A percentile compares a stretch with the other conserved stretches of the same genome.
Conservation (phyloP, 2,329 filamentous ascomycete genomes). For the Trichothecium roseum region DNA sequence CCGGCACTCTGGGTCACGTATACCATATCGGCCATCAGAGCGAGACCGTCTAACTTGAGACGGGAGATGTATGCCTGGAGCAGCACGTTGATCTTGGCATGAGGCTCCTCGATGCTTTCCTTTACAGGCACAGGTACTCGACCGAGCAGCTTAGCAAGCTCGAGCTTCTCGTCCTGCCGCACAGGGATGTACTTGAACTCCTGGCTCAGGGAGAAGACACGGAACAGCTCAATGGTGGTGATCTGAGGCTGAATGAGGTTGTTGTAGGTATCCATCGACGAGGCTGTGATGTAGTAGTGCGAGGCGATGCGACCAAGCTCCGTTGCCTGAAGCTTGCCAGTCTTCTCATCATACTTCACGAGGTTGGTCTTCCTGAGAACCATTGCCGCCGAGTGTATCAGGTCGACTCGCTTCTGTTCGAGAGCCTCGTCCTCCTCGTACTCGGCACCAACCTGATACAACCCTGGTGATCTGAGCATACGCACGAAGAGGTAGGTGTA, state of each 20-base stretch:
- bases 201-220: slow-evolving; percentile 88
- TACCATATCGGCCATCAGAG: slow-evolving; percentile 95
- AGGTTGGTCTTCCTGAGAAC: slow-evolving; percentile 81
- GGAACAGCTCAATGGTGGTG: slow-evolving; percentile 89
- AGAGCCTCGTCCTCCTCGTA: slow-evolving; percentile 87
- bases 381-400: slow-evolving; percentile 85
- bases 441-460: slow-evolving; percentile 93
- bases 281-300: slow-evolving; percentile 96
- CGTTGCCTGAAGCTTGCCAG: slow-evolving; percentile 77
- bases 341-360: slow-evolving; percentile 91
- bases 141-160: slow-evolving; percentile 81
- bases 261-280: slow-evolving; percentile 95
- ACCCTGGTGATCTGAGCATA: slow-evolving; percentile 88
- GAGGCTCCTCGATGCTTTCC: slow-evolving; percentile 91
- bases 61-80: slow-evolving; percentile 94
- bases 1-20: slow-evolving; percentile 98
- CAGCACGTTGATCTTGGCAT: slow-evolving; percentile 96
- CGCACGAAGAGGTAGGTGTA: slow-evolving; percentile 97
- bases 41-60: slow-evolving; percentile 85
- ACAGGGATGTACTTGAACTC: slow-evolving; percentile 99
- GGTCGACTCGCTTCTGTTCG: slow-evolving; percentile 94
- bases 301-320: slow-evolving; percentile 93
- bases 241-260: slow-evolving; percentile 89
- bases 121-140: slow-evolving; percentile 94
- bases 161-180: slow-evolving; percentile 92